Evolutionary conservation across 2,329 filamentous ascomycete genomes (phyloP), one percentile per base, ranked within the genome.

Genomic region (Rhinocladiella similis): DNA sequence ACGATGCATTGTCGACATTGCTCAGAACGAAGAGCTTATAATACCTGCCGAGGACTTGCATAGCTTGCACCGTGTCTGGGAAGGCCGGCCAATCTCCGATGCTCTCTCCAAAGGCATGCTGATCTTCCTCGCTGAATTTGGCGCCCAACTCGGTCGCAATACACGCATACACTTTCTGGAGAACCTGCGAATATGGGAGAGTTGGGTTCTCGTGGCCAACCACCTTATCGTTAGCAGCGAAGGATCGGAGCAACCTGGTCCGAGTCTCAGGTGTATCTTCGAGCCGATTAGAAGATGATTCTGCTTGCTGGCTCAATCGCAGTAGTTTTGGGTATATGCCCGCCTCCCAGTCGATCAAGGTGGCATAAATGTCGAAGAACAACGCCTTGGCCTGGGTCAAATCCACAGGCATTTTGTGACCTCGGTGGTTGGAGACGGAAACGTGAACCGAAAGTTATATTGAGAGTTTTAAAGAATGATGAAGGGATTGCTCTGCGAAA

Each of bases 291-390:
- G 9, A n/a, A 22, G 6, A 3, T 3, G 10, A 14, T 16, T 7
- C 19, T 16, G 33, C n/a, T 29, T 35, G 16, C 13, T 50, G 35
- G 25, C 16, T 54, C n/a, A 58, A 35, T 1, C 35, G 12, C 7
- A 47, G 42, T 14, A 58, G 38, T 16, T 43, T 27, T 10, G 35
- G 29, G 16, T 50, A 49, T 54, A 90, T 80, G 57, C 87, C 87
- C 10, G 75, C 68, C 70, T 91, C 86, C 87, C 87, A 91, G 76
- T 92, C 87, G 59, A 91, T 83, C 3, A 92, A 79, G 0, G 89
- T 92, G 69, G 88, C 88, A 70, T 89, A 92, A 74, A 88, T 85
- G 72, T 92, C 89, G 72, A 92, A 91, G 66, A 83, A 85, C 49
- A 90, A 6, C 7, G 16, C 42, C 20, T 45, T 45, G 42, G 14